Percentiles rank a stretch among this genome's conserved stretches.
phyloP scores from a whole-genome alignment of 176 grass and related monocot genomes.

The Triticum dicoccoides region DNA sequence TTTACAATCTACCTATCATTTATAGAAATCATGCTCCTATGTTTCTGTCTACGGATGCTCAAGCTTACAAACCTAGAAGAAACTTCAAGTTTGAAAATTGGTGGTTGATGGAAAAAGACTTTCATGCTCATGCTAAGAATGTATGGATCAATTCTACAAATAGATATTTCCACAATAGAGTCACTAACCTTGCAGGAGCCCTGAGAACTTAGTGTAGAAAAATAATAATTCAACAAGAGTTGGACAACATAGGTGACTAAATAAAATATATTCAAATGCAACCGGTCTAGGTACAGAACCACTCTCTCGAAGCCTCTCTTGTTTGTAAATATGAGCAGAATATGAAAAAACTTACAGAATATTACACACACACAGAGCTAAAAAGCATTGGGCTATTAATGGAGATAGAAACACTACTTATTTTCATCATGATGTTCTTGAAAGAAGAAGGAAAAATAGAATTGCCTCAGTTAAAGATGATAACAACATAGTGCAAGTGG shows the following conservation, averaged over 20 bases:
- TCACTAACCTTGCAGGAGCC: too few species aligned
- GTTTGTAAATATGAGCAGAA: background rate
- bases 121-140: background rate
- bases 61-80: too few species aligned
- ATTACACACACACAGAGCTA: background rate
- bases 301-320: too few species aligned
- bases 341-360: background rate
- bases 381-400: background rate
- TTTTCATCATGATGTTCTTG: background rate
- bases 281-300: background rate
- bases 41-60: too few species aligned
- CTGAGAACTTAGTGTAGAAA: too few species aligned
- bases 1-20: background rate
- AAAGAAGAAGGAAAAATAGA: background rate
- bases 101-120: too few species aligned
- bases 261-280: background rate
- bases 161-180: too few species aligned
- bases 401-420: background rate
- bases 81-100: too few species aligned
- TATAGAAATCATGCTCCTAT: background rate
- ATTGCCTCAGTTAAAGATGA: background rate
- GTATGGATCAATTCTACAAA: too few species aligned
- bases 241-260: too few species aligned
- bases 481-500: background rate
- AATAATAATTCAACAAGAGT: too few species aligned